Conservation (phyloP, 768 basidiomycete species). For the Suillus americanus region DNA sequence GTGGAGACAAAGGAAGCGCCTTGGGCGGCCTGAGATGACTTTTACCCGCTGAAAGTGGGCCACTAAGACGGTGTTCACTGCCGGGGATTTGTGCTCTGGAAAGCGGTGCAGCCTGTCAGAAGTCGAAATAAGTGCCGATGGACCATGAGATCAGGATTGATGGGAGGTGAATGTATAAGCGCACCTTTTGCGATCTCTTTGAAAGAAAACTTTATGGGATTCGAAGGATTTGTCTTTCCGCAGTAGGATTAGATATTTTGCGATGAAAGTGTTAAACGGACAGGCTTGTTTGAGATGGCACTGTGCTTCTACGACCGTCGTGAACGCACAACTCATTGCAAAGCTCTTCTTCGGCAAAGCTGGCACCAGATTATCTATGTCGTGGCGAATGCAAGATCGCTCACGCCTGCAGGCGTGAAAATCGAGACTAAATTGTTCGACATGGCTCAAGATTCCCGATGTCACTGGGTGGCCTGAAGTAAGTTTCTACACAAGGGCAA, state of each 20-base stretch:
- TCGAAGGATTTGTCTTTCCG: constrained; percentile 92
- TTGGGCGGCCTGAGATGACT: constrained; percentile 56
- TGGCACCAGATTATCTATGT: neutral
- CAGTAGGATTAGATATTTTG: neutral
- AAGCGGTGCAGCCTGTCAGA: constrained; percentile 53
- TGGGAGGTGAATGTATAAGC: constrained; percentile 5
- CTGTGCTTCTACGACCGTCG: neutral
- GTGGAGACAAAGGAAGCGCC: constrained; percentile 13
- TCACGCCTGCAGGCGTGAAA: neutral
- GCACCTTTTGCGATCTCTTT: constrained; percentile 84
- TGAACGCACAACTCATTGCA: neutral
- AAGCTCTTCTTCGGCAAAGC: neutral
- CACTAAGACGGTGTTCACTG: constrained; percentile 58
- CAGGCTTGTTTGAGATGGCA: neutral
- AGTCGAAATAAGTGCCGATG: neutral
- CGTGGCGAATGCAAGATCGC: neutral
- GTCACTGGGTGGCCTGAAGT: neutral
- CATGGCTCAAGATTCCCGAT: neutral
- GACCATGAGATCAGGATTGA: neutral
- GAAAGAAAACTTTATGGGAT: constrained; percentile 77
- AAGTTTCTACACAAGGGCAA: neutral
- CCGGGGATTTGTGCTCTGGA: constrained; percentile 52
- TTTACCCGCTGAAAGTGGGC: constrained; percentile 63
- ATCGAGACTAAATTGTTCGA: neutral
- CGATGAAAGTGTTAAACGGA: neutral